Conservation (phyloP, 257 asterid genomes). For the Voacanga thouarsii region DNA sequence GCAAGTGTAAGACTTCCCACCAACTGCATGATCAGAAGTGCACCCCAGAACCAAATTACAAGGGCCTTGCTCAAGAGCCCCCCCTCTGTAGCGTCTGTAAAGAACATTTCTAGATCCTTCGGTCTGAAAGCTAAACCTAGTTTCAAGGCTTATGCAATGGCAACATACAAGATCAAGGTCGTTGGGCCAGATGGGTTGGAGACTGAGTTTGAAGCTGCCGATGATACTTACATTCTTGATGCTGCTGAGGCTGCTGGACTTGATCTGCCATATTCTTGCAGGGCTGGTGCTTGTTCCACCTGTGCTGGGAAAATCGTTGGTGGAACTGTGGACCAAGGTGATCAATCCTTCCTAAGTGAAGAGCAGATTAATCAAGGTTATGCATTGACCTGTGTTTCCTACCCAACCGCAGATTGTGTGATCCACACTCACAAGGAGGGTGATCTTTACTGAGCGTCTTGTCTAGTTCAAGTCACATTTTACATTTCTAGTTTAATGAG, state of each 20-base stretch:
- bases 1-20: conserved; percentile 54
- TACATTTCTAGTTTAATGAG: conserved; percentile 4
- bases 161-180: conserved; percentile 65
- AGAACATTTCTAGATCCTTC: conserved; percentile 43
- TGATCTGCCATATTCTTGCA: conserved; percentile 81
- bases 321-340: conserved; percentile 69
- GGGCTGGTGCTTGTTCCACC: conserved; percentile 95
- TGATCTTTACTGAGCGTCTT: conserved; percentile 48
- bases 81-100: conserved; percentile 41
- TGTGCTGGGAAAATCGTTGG: conserved; percentile 67
- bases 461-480: conserved; percentile 10
- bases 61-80: conserved; percentile 46
- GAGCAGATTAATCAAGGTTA: conserved; percentile 53
- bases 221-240: conserved; percentile 68
- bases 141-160: conserved; percentile 55
- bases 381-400: conserved; percentile 68
- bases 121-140: conserved; percentile 50
- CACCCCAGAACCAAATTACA: conserved; percentile 33
- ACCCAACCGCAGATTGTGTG: conserved; percentile 74
- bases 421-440: conserved; percentile 79
- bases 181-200: conserved; percentile 55
- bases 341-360: conserved; percentile 73
- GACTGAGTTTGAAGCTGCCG: conserved; percentile 61
- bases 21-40: conserved; percentile 36
- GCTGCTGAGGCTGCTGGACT: conserved; percentile 71